Percentiles rank a stretch among this genome's conserved stretches.
Conservation (phyloP, 805 yeast genomes). For the Wickerhamomyces bisporus region DNA sequence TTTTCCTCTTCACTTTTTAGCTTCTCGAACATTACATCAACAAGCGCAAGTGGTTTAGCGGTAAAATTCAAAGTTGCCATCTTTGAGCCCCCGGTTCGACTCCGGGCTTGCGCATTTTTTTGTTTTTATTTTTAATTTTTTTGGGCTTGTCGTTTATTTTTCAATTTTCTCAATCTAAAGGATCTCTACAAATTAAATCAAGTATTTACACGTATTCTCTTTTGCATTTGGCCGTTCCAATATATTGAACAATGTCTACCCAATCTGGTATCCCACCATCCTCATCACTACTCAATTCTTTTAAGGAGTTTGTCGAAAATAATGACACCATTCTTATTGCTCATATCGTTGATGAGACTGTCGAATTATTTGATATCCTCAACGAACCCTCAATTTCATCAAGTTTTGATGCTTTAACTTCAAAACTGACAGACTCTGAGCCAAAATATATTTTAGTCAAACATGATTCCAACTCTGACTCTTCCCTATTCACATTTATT, state of each 20-base stretch:
- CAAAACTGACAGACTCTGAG: conserved; percentile 28
- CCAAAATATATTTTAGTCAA: conserved; percentile 50
- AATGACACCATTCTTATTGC: conserved; percentile 33
- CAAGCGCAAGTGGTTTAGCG: conserved; percentile 50
- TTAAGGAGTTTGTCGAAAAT: conserved; percentile 36
- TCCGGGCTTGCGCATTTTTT: conserved; percentile 49
- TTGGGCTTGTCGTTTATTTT: too few species aligned
- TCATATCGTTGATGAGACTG: conserved; percentile 30
- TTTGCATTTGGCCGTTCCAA: too few species aligned
- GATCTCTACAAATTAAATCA: too few species aligned
- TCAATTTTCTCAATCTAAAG: too few species aligned
- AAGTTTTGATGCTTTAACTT: conserved; percentile 32
- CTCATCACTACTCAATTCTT: conserved; percentile 37
- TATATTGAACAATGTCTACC: conserved; percentile 51
- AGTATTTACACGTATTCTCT: neutral
- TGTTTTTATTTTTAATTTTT: conserved; percentile 1
- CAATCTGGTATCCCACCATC: conserved; percentile 58
- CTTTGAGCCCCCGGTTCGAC: conserved; percentile 57
- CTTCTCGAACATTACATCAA: neutral
- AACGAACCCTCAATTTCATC: conserved; percentile 27
- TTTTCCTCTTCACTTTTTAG: too few species aligned
- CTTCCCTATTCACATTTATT: conserved; percentile 45
- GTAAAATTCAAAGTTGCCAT: conserved; percentile 54
- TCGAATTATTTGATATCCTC: conserved; percentile 30
- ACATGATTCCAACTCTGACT: conserved; percentile 22